A percentile compares a stretch with the other conserved stretches of the same genome.
Conservation (phyloP, 176 grass and related monocot genomes). For the Hordeum vulgare region DNA sequence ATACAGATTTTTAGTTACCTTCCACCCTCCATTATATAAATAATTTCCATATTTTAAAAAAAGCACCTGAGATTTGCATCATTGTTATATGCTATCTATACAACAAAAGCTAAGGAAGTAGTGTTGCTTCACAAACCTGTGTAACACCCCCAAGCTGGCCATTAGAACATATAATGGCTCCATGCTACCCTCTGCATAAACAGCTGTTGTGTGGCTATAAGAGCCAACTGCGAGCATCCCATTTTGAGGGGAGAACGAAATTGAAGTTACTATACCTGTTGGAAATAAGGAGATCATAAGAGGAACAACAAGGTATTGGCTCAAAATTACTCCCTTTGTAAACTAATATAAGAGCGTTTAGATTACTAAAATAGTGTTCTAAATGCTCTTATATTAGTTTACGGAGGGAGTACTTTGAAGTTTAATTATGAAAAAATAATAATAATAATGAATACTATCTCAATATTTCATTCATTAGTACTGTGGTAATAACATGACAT, state of each 20-base stretch:
- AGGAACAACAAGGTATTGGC: not conserved
- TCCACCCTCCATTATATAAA: conserved; percentile 88
- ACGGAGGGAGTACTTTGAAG: no score
- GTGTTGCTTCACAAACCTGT: conserved; percentile 47
- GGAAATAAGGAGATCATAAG: conserved; percentile 7
- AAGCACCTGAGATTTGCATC: conserved; percentile 54
- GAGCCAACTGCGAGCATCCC: conserved; percentile 96
- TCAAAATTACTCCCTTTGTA: conserved; percentile 5
- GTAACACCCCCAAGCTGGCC: conserved; percentile 87
- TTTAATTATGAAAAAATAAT: no score
- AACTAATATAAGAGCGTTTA: no score
- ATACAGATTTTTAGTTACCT: conserved; percentile 51
- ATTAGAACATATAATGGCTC: conserved; percentile 82
- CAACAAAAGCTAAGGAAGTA: not conserved
- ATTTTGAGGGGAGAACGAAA: conserved; percentile 62
- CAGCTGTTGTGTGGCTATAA: conserved; percentile 78
- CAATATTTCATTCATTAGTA: no score
- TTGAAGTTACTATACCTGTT: conserved; percentile 67
- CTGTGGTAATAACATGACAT: no score
- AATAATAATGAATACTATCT: no score
- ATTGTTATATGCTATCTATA: conserved; percentile 7
- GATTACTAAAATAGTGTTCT: no score
- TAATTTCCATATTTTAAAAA: conserved; percentile 96
- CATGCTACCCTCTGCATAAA: conserved; percentile 83
- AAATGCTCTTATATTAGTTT: no score